Evolutionary conservation across 1,284 basidiomycete species (phyloP), one percentile per base, ranked within the genome.

Genomic region (Golubevia pallescens): DNA sequence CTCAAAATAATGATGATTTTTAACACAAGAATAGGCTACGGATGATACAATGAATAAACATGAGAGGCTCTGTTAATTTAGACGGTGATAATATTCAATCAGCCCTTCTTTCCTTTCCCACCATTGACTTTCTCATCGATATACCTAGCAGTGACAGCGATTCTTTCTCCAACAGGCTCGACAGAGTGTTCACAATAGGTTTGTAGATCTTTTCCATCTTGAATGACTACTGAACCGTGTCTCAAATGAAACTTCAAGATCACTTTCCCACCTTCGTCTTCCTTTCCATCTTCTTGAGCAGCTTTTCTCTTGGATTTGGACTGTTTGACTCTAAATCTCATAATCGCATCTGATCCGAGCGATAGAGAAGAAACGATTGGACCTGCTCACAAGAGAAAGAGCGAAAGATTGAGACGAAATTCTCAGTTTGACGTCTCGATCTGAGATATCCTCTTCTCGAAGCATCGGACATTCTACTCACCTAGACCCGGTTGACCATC

Each of bases 401-500:
- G 10, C 10, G 34, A 38, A 5, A 38, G 10, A 10, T 4, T 38
- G 34, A 38, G 34, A 5, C 34, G 34, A 38, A 38, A 38, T 38
- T 38, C 10, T 38, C 34, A 38, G 34, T 5, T 5, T 38, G 34
- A 4, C 34, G 10, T 5, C 10, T 10, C 5, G 3, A 38, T 38
- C 34, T 4, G 3, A 38, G n/a, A n/a, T n/a, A n/a, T n/a, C n/a
- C n/a, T n/a, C n/a, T n/a, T n/a, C n/a, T n/a, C n/a, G n/a, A n/a
- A n/a, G n/a, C n/a, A n/a, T n/a, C n/a, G n/a, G n/a, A n/a, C n/a
- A n/a, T n/a, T n/a, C n/a, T n/a, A 10, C 34, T 38, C 34, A 38
- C 34, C 75, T 0, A 77, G 52, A 1, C 75, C 75, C 0, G 75
- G 74, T 34, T 77, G 74, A 10, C 75, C 75, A 24, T 77, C 75